These are phyloP conservation scores for Centaurea solstitialis DNA, from an alignment of 129 eudicot genomes.

Conservation along the genomic window DNA sequence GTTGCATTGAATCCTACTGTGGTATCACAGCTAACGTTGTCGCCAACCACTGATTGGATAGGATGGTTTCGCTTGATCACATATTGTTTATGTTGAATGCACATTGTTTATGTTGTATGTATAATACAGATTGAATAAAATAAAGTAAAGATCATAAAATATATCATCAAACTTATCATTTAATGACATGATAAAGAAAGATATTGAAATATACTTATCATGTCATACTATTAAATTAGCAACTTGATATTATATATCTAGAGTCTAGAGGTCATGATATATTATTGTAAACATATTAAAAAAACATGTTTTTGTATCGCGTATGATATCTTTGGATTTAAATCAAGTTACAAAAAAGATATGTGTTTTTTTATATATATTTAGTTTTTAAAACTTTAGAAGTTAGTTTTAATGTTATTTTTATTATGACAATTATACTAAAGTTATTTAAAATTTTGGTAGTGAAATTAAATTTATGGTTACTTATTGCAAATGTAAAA, in stretches of 20 bases:
- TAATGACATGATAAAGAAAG: background rate
- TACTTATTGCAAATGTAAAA: no score
- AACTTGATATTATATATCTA: no score
- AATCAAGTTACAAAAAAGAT: no score
- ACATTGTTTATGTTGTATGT: background rate
- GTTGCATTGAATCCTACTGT: constrained; percentile 36
- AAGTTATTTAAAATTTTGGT: no score
- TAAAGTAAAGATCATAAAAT: background rate
- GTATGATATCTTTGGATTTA: no score
- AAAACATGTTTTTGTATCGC: background rate
- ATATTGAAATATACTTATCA: no score
- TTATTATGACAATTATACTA: no score
- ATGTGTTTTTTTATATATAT: background rate
- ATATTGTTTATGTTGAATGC: background rate
- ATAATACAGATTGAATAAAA: background rate
- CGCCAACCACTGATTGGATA: background rate
- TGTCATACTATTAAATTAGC: no score
- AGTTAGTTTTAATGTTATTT: background rate
- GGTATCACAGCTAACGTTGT: background rate
- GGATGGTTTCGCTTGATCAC: background rate
- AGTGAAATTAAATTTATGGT: no score
- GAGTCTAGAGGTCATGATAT: background rate
- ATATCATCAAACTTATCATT: background rate
- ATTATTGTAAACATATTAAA: no score
- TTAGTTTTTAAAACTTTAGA: no score